Evolutionary conservation across 2,329 filamentous ascomycete genomes (phyloP).

Genomic region (Arthrobotrys musiformis): DNA sequence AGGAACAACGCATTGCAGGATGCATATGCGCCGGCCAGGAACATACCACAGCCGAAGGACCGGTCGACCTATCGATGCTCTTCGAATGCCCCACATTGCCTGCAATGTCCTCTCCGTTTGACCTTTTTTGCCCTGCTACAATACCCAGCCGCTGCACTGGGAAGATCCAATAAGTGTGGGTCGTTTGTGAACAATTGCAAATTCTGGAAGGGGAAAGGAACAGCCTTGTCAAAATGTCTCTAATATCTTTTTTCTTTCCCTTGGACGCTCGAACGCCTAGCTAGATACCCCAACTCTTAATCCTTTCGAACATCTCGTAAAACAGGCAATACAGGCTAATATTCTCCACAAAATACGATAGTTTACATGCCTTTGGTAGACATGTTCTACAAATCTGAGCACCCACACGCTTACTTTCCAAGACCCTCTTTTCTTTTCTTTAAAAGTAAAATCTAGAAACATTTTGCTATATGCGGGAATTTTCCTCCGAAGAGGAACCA

Average conservation of each 20-base stretch:
- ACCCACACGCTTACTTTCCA: too few relatives aligned
- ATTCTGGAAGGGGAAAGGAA: conserved; percentile 36
- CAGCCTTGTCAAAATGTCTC: conserved; percentile 25
- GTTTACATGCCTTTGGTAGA: conserved; percentile 19
- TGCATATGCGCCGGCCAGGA: conserved; percentile 51
- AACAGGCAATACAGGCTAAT: conserved; percentile 51
- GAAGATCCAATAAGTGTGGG: conserved; percentile 40
- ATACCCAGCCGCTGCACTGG: conserved; percentile 42
- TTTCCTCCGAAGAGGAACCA: conserved; percentile 20
- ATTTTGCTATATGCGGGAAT: conserved; percentile 49
- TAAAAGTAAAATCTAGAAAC: conserved; percentile 31
- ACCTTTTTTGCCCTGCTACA: conserved; percentile 21
- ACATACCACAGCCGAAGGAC: conserved; percentile 38
- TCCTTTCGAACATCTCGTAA: conserved; percentile 35
- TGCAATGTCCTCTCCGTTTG: conserved; percentile 28
- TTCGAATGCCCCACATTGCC: conserved; percentile 22
- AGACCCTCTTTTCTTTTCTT: too few relatives aligned
- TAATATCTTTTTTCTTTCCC: not conserved
- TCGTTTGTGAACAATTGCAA: conserved; percentile 16
- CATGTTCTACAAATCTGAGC: not conserved
- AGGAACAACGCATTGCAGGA: conserved; percentile 55
- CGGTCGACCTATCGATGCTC: conserved; percentile 28
- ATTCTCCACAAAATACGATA: conserved; percentile 55
- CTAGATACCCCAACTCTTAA: not conserved
- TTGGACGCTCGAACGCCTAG: not conserved